Conservation (phyloP, 192 early-diverging fungal species). For the Endogone sp. region DNA sequence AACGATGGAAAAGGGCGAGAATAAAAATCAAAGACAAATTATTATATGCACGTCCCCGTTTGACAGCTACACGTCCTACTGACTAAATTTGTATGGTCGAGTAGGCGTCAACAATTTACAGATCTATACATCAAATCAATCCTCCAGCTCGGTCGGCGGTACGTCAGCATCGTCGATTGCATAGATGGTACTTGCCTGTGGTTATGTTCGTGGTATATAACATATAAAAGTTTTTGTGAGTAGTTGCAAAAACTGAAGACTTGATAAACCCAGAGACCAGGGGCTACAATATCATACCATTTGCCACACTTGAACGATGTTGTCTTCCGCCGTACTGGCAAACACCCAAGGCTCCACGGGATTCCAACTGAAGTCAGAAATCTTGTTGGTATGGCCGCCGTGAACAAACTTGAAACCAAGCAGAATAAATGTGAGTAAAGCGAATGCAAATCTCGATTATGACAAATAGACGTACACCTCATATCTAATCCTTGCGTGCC, state of each 20-base stretch:
- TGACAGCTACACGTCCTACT: too few relatives aligned
- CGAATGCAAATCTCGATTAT: not conserved
- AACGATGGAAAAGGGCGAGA: too few relatives aligned
- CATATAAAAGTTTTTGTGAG: not conserved
- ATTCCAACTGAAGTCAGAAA: constrained; percentile 97
- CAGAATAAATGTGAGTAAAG: not conserved
- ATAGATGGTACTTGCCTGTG: constrained; percentile 35
- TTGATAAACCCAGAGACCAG: not conserved
- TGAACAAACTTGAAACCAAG: constrained; percentile 78
- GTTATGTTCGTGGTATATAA: not conserved
- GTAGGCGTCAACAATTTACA: too few relatives aligned
- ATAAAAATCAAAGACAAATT: too few relatives aligned
- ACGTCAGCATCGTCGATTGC: constrained; percentile 19
- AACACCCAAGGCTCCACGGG: constrained; percentile 90
- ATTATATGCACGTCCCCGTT: too few relatives aligned
- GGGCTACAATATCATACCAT: constrained; percentile 58
- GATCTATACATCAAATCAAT: too few relatives aligned
- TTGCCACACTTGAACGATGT: constrained; percentile 98
- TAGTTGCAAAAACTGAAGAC: too few relatives aligned
- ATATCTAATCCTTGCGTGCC: not conserved
- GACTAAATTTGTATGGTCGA: too few relatives aligned
- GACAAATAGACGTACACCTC: too few relatives aligned
- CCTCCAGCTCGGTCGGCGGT: constrained; percentile 22
- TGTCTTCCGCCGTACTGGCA: constrained; percentile 93
- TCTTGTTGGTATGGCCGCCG: constrained; percentile 96